These are phyloP conservation scores for Teunomyces cretensis DNA, from an alignment of 805 yeast species.

Conservation along the genomic window DNA sequence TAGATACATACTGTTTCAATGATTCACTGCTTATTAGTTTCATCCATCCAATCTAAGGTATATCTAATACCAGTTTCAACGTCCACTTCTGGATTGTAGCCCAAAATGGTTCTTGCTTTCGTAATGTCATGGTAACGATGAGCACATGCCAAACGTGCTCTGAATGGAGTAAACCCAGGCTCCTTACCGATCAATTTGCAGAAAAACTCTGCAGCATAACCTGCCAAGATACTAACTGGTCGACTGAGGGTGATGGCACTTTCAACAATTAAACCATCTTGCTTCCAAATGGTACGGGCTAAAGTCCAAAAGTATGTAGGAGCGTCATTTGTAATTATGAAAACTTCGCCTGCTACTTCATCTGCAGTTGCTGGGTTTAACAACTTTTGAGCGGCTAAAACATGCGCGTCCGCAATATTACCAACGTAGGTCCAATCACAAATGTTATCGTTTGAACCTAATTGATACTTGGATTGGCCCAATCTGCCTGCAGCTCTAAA, in stretches of 20 bases:
- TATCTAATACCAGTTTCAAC: slow-evolving; percentile 75
- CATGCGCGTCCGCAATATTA: slow-evolving; percentile 96
- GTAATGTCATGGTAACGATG: slow-evolving; percentile 87
- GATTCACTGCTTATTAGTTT: slow-evolving; percentile 22
- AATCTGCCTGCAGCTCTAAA: slow-evolving; percentile 74
- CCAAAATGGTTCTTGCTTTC: slow-evolving; percentile 78
- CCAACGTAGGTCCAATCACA: slow-evolving; percentile 99
- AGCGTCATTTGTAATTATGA: slow-evolving; percentile 88
- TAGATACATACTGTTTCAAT: neutral
- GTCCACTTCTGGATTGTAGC: slow-evolving; percentile 76
- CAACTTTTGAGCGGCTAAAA: slow-evolving; percentile 81
- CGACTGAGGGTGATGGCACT: slow-evolving; percentile 66
- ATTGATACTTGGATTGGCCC: slow-evolving; percentile 89
- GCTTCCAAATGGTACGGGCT: slow-evolving; percentile 96
- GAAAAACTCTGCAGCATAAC: slow-evolving; percentile 75
- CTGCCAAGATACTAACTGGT: slow-evolving; percentile 76
- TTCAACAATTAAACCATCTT: slow-evolving; percentile 81
- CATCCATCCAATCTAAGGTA: slow-evolving; percentile 89
- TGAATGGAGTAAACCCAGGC: slow-evolving; percentile 92
- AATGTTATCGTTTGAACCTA: slow-evolving; percentile 90
- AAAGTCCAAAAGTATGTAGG: slow-evolving; percentile 97
- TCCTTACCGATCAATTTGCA: slow-evolving; percentile 74
- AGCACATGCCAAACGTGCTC: slow-evolving; percentile 92
- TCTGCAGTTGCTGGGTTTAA: slow-evolving; percentile 44
- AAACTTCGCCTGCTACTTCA: slow-evolving; percentile 77